These are phyloP conservation scores for Magnolia changhungtana DNA, from an alignment of 164 flowering plant genomes.

Conservation along the genomic window DNA sequence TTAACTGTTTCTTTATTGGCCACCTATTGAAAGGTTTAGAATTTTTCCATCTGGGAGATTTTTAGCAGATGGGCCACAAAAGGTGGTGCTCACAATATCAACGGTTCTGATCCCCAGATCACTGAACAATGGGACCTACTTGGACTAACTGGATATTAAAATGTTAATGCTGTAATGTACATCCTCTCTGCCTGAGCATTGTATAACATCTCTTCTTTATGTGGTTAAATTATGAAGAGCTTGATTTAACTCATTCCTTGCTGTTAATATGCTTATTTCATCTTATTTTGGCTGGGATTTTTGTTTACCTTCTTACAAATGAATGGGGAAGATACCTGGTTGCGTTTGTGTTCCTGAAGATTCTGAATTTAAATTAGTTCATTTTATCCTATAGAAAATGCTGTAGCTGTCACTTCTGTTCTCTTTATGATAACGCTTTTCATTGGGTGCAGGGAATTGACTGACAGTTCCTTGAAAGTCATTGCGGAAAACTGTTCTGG, in stretches of 20 bases:
- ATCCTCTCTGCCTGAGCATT: too few species aligned
- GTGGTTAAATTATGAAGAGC: not conserved
- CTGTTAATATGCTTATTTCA: not conserved
- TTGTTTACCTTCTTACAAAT: not conserved
- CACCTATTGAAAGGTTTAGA: too few species aligned
- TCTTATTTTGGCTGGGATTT: not conserved
- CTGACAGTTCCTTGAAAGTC: slow-evolving; percentile 62
- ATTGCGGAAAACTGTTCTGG: slow-evolving; percentile 53
- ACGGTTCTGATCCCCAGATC: too few species aligned
- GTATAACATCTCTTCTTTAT: too few species aligned
- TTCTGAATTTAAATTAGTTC: not conserved
- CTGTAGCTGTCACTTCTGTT: not conserved
- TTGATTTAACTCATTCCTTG: not conserved
- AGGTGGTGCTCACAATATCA: too few species aligned
- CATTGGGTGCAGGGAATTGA: slow-evolving; percentile 57
- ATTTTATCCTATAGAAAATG: not conserved
- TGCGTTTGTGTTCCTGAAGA: not conserved
- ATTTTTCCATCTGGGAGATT: too few species aligned
- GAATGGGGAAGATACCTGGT: not conserved
- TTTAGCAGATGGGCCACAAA: too few species aligned
- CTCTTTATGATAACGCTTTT: slow-evolving; percentile 4
- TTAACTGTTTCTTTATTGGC: too few species aligned
- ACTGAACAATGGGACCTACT: too few species aligned
- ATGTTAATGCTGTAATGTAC: too few species aligned
- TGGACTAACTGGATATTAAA: too few species aligned